Percentiles rank a stretch among this genome's conserved stretches.
Evolutionary conservation across 176 grass and related monocot genomes (phyloP).

Genomic region (Poa annua): DNA sequence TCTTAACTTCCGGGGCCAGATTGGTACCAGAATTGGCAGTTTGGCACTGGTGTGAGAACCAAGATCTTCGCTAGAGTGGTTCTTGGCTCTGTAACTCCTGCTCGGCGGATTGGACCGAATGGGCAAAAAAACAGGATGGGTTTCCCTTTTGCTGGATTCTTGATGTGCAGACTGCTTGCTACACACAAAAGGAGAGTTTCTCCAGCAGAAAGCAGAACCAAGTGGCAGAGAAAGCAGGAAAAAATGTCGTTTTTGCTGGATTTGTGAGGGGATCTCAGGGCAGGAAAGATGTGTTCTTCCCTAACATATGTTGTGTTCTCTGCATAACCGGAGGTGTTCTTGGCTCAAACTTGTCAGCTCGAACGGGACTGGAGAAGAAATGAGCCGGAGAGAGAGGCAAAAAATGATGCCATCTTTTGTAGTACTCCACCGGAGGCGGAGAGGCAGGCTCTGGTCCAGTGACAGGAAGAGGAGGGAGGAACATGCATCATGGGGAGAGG

Average conservation of each 20-base stretch:
- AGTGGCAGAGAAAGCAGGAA: conserved; percentile 24
- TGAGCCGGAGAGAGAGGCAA: conserved; percentile 33
- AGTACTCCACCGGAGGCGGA: conserved; percentile 31
- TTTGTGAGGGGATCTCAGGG: conserved; percentile 23
- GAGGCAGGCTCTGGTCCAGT: conserved; percentile 30
- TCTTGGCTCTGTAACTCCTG: conserved; percentile 18
- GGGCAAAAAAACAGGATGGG: conserved; percentile 6
- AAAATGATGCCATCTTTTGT: conserved; percentile 55
- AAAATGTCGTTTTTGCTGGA: conserved; percentile 35
- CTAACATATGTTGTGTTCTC: conserved; percentile 21
- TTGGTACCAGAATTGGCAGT: neutral
- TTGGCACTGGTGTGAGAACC: neutral
- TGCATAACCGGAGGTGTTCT: conserved; percentile 41
- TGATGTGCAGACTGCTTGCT: neutral
- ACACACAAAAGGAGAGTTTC: conserved; percentile 3
- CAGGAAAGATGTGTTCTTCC: conserved; percentile 2
- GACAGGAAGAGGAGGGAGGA: conserved; percentile 17
- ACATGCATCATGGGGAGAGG: conserved; percentile 47
- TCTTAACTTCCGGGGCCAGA: conserved; percentile 19
- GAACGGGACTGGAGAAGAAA: conserved; percentile 10
- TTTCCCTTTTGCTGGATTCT: conserved; percentile 17
- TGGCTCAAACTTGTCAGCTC: conserved; percentile 44
- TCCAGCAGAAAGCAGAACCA: conserved; percentile 20
- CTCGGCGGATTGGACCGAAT: neutral
- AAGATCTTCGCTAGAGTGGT: conserved; percentile 35